Conservation (phyloP, 2,329 filamentous ascomycete species). For the Clarireedia monteithiana region DNA sequence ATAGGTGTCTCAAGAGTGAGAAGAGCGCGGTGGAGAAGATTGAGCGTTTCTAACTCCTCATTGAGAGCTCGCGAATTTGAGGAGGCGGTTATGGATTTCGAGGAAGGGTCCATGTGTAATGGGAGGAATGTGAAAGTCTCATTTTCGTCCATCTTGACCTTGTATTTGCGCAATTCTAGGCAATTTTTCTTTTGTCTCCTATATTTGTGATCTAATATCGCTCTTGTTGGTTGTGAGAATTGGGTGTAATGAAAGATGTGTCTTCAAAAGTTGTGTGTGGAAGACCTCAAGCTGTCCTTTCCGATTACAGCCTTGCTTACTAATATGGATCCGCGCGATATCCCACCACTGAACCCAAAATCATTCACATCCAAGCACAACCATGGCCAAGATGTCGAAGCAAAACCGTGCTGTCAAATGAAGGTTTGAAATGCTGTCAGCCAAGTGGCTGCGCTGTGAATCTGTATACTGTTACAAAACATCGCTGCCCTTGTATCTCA, state of each 20-base stretch:
- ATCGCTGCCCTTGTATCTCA: no score
- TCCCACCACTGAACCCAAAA: neutral
- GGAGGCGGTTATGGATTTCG: constrained; percentile 60
- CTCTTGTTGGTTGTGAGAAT: neutral
- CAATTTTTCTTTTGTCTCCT: neutral
- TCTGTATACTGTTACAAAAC: no score
- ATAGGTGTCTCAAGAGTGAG: constrained; percentile 55
- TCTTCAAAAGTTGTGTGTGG: neutral
- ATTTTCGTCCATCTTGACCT: constrained; percentile 44
- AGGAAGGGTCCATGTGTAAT: constrained; percentile 70
- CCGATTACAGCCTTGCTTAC: neutral
- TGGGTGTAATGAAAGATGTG: neutral
- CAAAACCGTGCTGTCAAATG: no score
- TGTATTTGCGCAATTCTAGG: neutral
- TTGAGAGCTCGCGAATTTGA: constrained; percentile 44
- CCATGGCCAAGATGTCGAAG: no score
- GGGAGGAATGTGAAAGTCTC: constrained; percentile 78
- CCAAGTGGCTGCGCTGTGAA: no score
- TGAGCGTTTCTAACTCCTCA: constrained; percentile 65
- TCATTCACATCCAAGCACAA: neutral
- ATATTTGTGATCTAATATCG: no score
- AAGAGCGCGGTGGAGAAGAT: constrained; percentile 69
- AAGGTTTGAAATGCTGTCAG: no score
- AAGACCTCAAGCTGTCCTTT: neutral
- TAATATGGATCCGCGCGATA: neutral